Conservation (phyloP, 495 filamentous ascomycete genomes). For the Podospora tetraspora region DNA sequence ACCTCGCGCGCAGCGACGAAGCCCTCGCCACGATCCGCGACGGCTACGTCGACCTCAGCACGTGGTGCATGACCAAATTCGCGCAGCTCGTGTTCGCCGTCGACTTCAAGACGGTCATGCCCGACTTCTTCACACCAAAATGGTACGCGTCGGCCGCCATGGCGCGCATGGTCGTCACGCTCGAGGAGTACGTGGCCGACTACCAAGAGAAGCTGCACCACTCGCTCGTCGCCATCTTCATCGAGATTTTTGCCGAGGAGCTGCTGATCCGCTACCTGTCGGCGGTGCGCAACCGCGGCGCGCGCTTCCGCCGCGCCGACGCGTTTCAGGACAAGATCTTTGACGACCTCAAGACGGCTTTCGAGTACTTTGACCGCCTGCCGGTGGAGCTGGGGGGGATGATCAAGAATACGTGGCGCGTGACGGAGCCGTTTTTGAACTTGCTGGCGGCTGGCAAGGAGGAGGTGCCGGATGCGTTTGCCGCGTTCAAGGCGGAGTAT, state of each 20-base stretch:
- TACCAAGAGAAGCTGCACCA: conserved; percentile 75
- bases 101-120: conserved; percentile 75
- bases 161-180: conserved; percentile 83
- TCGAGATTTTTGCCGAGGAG: conserved; percentile 87
- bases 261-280: conserved; percentile 82
- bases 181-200: conserved; percentile 89
- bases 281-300: conserved; percentile 79
- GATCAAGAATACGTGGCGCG: conserved; percentile 87
- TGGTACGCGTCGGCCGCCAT: conserved; percentile 84
- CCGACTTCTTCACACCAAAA: conserved; percentile 81
- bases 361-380: conserved; percentile 63
- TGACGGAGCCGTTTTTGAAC: conserved; percentile 71
- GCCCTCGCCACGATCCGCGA: conserved; percentile 73
- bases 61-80: conserved; percentile 82
- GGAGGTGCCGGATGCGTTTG: conserved; percentile 67
- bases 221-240: conserved; percentile 77
- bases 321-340: conserved; percentile 84
- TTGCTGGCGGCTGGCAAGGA: conserved; percentile 74
- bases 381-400: conserved; percentile 43
- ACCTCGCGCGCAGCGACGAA: conserved; percentile 62
- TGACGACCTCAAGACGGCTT: conserved; percentile 80
- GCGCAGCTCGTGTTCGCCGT: conserved; percentile 76
- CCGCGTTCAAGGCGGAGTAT: conserved; percentile 74
- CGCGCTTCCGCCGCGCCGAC: conserved; percentile 79
- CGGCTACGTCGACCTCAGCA: conserved; percentile 89